Conservation (phyloP, 2,329 filamentous ascomycete genomes). For the Phialemonium atrogriseum region DNA sequence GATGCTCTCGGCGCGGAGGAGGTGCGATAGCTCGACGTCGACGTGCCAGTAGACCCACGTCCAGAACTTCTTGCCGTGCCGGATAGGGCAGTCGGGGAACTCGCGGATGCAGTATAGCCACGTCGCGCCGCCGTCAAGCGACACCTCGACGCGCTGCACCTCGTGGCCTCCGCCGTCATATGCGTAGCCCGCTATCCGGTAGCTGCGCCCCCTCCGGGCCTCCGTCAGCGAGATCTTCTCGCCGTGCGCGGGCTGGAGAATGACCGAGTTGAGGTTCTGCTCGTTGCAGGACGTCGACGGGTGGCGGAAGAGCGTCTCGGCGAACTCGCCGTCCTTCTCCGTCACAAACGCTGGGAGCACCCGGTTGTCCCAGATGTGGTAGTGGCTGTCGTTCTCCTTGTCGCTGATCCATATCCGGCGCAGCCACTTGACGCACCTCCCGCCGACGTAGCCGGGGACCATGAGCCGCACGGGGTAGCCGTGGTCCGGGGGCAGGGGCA, state of each 20-base stretch:
- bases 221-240: conserved; percentile 30
- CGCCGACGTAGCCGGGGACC: conserved; percentile 34
- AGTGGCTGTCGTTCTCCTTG: conserved; percentile 34
- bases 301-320: conserved; percentile 36
- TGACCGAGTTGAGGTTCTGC: conserved; percentile 39
- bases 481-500: conserved; percentile 32
- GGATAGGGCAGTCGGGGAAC: too few species aligned
- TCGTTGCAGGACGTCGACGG: conserved; percentile 38
- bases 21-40: conserved; percentile 52
- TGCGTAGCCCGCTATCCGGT: conserved; percentile 47
- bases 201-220: conserved; percentile 28
- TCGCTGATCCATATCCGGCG: conserved; percentile 30
- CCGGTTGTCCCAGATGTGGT: conserved; percentile 42
- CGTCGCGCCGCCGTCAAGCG: conserved; percentile 51
- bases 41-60: conserved; percentile 58
- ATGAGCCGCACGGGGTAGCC: conserved; percentile 33
- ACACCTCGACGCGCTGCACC: conserved; percentile 57
- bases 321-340: conserved; percentile 38
- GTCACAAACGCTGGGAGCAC: conserved; percentile 41
- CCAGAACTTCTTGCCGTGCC: conserved; percentile 53
- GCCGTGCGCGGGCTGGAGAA: conserved; percentile 35
- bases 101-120: conserved; percentile 57
- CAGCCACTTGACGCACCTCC: conserved; percentile 38
- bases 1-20: conserved; percentile 55
- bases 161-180: conserved; percentile 50